Conservation (phyloP, 2,329 filamentous ascomycete genomes). For the Fusarium tupiense region DNA sequence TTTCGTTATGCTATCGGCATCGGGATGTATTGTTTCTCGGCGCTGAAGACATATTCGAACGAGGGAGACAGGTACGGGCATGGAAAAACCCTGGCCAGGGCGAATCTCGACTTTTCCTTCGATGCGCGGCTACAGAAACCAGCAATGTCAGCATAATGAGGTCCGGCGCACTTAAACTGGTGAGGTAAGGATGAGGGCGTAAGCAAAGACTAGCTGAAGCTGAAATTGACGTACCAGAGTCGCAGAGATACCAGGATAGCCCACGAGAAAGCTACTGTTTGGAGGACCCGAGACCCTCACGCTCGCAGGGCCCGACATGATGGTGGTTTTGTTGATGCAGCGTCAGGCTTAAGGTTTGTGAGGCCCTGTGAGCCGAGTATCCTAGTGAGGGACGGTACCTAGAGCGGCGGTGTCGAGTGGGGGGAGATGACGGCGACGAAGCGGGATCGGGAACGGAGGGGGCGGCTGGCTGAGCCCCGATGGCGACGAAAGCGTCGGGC, state of each 20-base stretch:
- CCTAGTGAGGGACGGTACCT: conserved; percentile 20
- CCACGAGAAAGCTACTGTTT: conserved; percentile 95
- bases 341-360: conserved; percentile 11
- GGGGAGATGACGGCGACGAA: conserved; percentile 37
- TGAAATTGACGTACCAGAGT: conserved; percentile 77
- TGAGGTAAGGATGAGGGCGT: conserved; percentile 6
- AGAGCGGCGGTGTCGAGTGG: conserved; percentile 34
- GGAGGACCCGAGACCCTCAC: conserved; percentile 97
- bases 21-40: conserved; percentile 95
- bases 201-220: conserved; percentile 17
- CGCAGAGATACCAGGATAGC: conserved; percentile 97
- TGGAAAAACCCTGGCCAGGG: conserved; percentile 83
- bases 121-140: conserved; percentile 78
- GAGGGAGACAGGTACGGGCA: conserved; percentile 89
- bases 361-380: conserved; percentile 16
- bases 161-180: conserved; percentile 16
- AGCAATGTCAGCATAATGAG: conserved; percentile 29
- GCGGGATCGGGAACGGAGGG: conserved; percentile 27
- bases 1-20: conserved; percentile 92
- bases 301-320: conserved; percentile 50
- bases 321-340: conserved; percentile 27
- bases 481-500: conserved; percentile 35
- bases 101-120: conserved; percentile 98
- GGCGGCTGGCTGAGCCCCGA: conserved; percentile 35
- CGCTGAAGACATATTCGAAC: conserved; percentile 94